Conservation (phyloP, 345 rosid species). For the Hibiscus syriacus region DNA sequence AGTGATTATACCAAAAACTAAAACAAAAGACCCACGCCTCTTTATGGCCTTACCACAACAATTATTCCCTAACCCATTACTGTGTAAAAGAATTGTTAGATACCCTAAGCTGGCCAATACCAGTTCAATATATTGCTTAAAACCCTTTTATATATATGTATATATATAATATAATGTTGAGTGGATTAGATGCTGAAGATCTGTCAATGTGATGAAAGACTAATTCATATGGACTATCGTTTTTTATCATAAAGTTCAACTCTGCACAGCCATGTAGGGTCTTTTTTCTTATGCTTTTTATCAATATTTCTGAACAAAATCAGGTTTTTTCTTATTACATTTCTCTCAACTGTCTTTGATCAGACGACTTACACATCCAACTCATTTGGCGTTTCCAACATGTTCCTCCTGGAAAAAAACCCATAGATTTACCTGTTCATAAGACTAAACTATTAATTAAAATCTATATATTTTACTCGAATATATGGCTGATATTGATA, state of each 20-base stretch:
- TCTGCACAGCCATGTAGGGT: not conserved
- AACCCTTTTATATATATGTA: not conserved
- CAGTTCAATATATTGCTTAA: not conserved
- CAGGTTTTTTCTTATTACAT: not conserved
- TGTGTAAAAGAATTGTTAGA: constrained; percentile 7
- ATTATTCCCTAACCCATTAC: constrained; percentile 16
- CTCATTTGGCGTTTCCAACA: not conserved
- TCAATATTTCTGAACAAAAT: constrained; percentile 1
- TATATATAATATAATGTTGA: not conserved
- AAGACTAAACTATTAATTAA: not conserved
- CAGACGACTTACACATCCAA: constrained; percentile 6
- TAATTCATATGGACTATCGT: constrained; percentile 2
- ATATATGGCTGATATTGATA: too few species aligned
- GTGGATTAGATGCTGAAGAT: not conserved
- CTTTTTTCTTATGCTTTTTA: constrained; percentile 4
- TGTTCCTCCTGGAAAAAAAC: too few species aligned
- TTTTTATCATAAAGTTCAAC: constrained; percentile 8
- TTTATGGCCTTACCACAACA: constrained; percentile 9
- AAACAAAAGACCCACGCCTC: constrained; percentile 11
- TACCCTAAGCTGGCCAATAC: not conserved
- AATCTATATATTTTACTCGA: too few species aligned
- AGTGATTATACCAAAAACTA: not conserved
- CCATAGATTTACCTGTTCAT: constrained; percentile 11
- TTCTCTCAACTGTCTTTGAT: not conserved
- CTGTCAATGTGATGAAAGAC: not conserved